phyloP scores from a whole-genome alignment of 352 stramenopile species.

The Pythium guiyangense region DNA sequence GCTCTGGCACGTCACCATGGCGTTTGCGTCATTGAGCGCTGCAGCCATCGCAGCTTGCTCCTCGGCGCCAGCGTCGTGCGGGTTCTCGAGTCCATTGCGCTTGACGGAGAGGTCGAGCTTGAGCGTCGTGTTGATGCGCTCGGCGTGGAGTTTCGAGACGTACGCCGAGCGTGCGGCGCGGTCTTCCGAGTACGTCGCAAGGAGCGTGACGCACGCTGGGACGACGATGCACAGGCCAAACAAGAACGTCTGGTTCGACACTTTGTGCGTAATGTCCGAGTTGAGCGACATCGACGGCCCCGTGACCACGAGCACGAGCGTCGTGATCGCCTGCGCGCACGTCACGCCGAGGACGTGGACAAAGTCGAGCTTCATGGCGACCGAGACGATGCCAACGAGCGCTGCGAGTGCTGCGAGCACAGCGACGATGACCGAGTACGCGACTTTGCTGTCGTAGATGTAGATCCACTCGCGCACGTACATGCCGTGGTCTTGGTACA shows the following conservation, averaged over 20 bases:
- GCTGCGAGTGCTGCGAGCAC: slow-evolving; percentile 54
- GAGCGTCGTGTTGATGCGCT: slow-evolving; percentile 78
- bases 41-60: slow-evolving; percentile 56
- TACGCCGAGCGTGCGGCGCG: slow-evolving; percentile 64
- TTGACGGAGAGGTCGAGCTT: slow-evolving; percentile 78
- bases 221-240: slow-evolving; percentile 64
- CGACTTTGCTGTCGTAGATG: slow-evolving; percentile 59
- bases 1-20: slow-evolving; percentile 57
- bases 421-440: slow-evolving; percentile 59
- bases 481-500: slow-evolving; percentile 24
- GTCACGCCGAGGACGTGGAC: slow-evolving; percentile 58
- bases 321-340: slow-evolving; percentile 51
- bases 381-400: slow-evolving; percentile 59
- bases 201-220: slow-evolving; percentile 54
- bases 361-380: slow-evolving; percentile 78
- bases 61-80: slow-evolving; percentile 39
- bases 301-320: slow-evolving; percentile 38
- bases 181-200: slow-evolving; percentile 77
- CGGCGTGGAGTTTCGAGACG: slow-evolving; percentile 62
- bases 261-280: slow-evolving; percentile 28
- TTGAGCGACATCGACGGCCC: slow-evolving; percentile 50
- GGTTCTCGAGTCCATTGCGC: slow-evolving; percentile 61
- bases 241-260: slow-evolving; percentile 50
- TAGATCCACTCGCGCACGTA: slow-evolving; percentile 55
- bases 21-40: slow-evolving; percentile 30